phyloP scores from a whole-genome alignment of 345 rosid species.

The Gossypium anomalum region DNA sequence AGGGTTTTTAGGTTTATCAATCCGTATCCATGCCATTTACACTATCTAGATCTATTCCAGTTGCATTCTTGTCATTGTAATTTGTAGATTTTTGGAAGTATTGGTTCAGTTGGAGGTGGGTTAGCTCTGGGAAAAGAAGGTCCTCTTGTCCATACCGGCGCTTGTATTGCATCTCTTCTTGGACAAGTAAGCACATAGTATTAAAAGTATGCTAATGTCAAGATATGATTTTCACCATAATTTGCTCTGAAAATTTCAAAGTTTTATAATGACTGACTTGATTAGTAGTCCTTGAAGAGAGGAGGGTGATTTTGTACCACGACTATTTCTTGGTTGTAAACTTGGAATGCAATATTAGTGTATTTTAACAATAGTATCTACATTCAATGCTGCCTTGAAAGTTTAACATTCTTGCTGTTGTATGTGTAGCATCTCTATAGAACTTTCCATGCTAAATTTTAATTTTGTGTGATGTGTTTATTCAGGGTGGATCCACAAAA shows the following conservation, averaged over 20 bases:
- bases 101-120: constrained; percentile 98
- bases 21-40: neutral
- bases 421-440: constrained; percentile 5
- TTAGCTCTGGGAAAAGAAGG: constrained; percentile 97
- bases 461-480: constrained; percentile 18
- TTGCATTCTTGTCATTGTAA: constrained; percentile 11
- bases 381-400: neutral
- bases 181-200: constrained; percentile 62
- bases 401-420: neutral
- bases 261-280: neutral
- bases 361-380: neutral
- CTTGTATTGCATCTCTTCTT: constrained; percentile 93
- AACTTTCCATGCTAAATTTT: neutral
- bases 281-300: neutral
- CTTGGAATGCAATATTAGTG: neutral
- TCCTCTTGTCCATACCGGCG: constrained; percentile 94
- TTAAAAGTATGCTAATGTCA: neutral
- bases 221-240: neutral
- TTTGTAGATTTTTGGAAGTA: constrained; percentile 88
- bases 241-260: neutral
- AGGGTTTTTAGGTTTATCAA: neutral
- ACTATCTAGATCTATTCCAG: neutral
- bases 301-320: neutral
- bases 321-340: neutral
- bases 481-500: constrained; percentile 72